These are phyloP conservation scores for Naganishia albida DNA, from an alignment of 1,284 basidiomycete species.

Conservation along the genomic window DNA sequence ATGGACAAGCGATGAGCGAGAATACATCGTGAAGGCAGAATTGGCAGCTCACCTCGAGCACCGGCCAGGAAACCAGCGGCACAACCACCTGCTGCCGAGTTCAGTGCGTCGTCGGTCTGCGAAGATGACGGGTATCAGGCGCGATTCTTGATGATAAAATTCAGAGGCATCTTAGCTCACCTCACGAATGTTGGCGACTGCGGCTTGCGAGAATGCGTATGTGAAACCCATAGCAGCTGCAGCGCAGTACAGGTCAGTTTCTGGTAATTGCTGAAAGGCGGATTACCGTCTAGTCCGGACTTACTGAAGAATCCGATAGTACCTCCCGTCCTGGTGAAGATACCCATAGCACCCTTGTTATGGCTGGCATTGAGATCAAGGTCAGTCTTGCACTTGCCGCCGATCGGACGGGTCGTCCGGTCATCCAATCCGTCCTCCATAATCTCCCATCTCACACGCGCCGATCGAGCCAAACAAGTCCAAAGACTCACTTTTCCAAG, in stretches of 20 bases:
- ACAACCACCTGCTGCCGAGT: constrained; percentile 84
- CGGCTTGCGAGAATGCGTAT: constrained; percentile 78
- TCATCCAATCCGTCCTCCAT: constrained; percentile 5
- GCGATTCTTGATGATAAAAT: too few species aligned
- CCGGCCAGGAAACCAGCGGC: constrained; percentile 91
- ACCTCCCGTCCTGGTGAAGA: constrained; percentile 74
- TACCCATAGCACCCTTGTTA: constrained; percentile 80
- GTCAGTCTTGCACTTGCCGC: constrained; percentile 20
- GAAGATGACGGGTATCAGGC: not conserved
- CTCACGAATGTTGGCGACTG: constrained; percentile 76
- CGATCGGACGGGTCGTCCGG: not conserved
- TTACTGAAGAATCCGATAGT: constrained; percentile 80
- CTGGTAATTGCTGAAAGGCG: not conserved
- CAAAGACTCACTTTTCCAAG: constrained; percentile 59
- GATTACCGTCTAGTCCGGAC: constrained; percentile 40
- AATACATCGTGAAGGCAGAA: not conserved
- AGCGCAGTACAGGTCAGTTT: not conserved
- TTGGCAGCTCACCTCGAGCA: constrained; percentile 64
- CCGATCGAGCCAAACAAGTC: not conserved
- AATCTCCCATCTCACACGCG: too few species aligned
- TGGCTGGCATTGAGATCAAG: constrained; percentile 56
- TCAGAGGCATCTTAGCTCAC: constrained; percentile 37
- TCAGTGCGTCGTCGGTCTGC: constrained; percentile 73
- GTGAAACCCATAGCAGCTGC: constrained; percentile 87
- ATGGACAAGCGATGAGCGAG: not conserved